These are phyloP conservation scores for Kingdonia uniflora DNA, from an alignment of 164 flowering plant species.

Conservation along the genomic window DNA sequence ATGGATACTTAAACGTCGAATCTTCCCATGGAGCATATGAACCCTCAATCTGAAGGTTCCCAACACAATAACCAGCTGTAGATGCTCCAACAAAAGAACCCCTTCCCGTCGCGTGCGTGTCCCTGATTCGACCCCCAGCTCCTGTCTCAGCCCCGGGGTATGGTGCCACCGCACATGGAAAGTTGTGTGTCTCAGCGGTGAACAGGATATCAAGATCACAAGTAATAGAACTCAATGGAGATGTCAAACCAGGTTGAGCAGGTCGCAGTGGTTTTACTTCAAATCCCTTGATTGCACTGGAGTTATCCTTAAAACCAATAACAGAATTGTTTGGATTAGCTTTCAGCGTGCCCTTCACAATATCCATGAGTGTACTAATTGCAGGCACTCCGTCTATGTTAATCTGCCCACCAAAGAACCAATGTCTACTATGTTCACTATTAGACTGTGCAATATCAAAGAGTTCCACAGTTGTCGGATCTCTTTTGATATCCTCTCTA, in stretches of 20 bases:
- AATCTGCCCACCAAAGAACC: slow-evolving; percentile 93
- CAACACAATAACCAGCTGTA: slow-evolving; percentile 96
- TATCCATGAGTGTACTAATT: slow-evolving; percentile 72
- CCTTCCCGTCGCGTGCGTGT: slow-evolving; percentile 93
- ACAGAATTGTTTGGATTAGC: slow-evolving; percentile 90
- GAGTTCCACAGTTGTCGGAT: slow-evolving; percentile 86
- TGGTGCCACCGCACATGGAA: slow-evolving; percentile 98
- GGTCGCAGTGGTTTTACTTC: slow-evolving; percentile 56
- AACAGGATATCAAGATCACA: slow-evolving; percentile 75
- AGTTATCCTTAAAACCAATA: slow-evolving; percentile 92
- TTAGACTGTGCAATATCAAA: slow-evolving; percentile 97
- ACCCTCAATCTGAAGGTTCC: slow-evolving; percentile 80
- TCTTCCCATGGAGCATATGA: slow-evolving; percentile 96
- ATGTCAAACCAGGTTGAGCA: slow-evolving; percentile 47
- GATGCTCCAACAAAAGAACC: slow-evolving; percentile 87
- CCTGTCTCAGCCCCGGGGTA: slow-evolving; percentile 98
- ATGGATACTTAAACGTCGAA: slow-evolving; percentile 61
- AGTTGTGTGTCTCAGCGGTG: slow-evolving; percentile 97
- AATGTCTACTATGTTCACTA: slow-evolving; percentile 92
- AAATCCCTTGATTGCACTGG: slow-evolving; percentile 90
- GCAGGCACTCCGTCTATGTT: slow-evolving; percentile 66
- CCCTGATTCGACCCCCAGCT: slow-evolving; percentile 93
- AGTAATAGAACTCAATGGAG: slow-evolving; percentile 28
- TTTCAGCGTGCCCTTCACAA: slow-evolving; percentile 79
- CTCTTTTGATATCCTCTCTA: slow-evolving; percentile 69